phyloP scores from a whole-genome alignment of 805 yeast species.

The Myxozyma mucilagina region DNA sequence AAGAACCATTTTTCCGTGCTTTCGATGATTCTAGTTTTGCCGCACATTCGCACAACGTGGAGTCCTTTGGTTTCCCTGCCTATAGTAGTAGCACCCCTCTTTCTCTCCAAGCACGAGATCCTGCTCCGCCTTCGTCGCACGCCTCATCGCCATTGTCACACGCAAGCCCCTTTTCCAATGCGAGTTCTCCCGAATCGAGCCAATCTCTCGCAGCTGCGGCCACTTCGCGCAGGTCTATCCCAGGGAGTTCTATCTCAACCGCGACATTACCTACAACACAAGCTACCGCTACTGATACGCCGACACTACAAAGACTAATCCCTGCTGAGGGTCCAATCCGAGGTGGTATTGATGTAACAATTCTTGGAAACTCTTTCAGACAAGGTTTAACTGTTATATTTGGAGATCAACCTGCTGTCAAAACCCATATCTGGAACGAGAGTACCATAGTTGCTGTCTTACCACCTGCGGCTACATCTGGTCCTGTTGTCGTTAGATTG shows the following conservation, averaged over 20 bases:
- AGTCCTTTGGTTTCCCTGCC: slow-evolving; percentile 29
- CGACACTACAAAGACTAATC: slow-evolving; percentile 78
- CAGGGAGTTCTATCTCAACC: slow-evolving; percentile 2
- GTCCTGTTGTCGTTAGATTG: slow-evolving; percentile 89
- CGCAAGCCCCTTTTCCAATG: slow-evolving; percentile 18
- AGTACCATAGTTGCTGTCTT: slow-evolving; percentile 89
- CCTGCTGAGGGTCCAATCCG: slow-evolving; percentile 95
- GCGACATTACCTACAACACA: slow-evolving; percentile 17
- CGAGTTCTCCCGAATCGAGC: slow-evolving; percentile 21
- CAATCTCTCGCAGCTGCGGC: not conserved
- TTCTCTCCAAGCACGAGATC: slow-evolving; percentile 5
- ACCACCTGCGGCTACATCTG: slow-evolving; percentile 88
- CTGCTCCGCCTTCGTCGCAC: not conserved
- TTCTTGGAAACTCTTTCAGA: slow-evolving; percentile 82
- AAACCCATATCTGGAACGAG: slow-evolving; percentile 96
- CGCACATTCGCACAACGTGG: slow-evolving; percentile 26
- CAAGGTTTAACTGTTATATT: slow-evolving; percentile 82
- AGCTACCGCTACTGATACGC: slow-evolving; percentile 37
- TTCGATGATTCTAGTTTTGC: slow-evolving; percentile 22
- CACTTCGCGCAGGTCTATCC: not conserved
- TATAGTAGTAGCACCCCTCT: slow-evolving; percentile 24
- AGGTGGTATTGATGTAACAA: slow-evolving; percentile 94
- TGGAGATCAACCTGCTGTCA: slow-evolving; percentile 55
- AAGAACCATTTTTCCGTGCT: slow-evolving; percentile 4
- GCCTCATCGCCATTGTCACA: slow-evolving; percentile 15